Conservation (phyloP, 768 basidiomycete species). For the Psilocybe tampanensis region DNA sequence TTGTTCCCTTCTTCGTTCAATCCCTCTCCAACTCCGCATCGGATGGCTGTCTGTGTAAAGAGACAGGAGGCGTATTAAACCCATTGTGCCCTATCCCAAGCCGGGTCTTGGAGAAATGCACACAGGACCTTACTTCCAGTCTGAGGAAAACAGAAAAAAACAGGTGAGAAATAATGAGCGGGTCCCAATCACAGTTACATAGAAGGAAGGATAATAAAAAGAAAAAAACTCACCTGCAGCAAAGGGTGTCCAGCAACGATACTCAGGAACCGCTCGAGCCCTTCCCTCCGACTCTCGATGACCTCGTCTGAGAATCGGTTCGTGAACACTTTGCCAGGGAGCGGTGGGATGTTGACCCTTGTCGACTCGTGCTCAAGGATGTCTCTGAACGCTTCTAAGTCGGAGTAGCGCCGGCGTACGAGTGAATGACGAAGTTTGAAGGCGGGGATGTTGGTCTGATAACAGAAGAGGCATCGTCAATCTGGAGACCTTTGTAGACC, state of each 20-base stretch:
- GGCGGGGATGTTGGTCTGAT: slow-evolving; percentile 96
- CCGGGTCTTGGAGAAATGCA: slow-evolving; percentile 93
- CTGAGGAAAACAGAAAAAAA: slow-evolving; percentile 47
- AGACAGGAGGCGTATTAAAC: slow-evolving; percentile 34
- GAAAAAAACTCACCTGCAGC: slow-evolving; percentile 74
- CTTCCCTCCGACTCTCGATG: slow-evolving; percentile 90
- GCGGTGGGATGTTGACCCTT: slow-evolving; percentile 94
- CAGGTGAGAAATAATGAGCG: slow-evolving; percentile 2
- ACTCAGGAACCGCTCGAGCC: slow-evolving; percentile 91
- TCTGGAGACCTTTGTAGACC: neutral
- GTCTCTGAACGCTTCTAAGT: slow-evolving; percentile 97
- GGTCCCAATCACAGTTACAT: neutral
- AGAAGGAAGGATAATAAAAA: too few relatives aligned
- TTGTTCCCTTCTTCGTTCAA: neutral
- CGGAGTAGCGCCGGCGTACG: slow-evolving; percentile 87
- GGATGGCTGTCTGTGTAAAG: neutral
- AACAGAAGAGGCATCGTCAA: neutral
- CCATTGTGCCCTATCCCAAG: slow-evolving; percentile 87
- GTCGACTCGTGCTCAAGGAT: slow-evolving; percentile 97
- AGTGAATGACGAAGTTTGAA: slow-evolving; percentile 96
- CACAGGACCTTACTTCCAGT: slow-evolving; percentile 97
- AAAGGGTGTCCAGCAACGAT: slow-evolving; percentile 97
- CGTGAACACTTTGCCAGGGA: slow-evolving; percentile 98
- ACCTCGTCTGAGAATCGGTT: slow-evolving; percentile 98
- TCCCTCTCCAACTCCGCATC: neutral